These are phyloP conservation scores for Athelia sp. DNA, from an alignment of 1,284 basidiomycete species.

Conservation along the genomic window DNA sequence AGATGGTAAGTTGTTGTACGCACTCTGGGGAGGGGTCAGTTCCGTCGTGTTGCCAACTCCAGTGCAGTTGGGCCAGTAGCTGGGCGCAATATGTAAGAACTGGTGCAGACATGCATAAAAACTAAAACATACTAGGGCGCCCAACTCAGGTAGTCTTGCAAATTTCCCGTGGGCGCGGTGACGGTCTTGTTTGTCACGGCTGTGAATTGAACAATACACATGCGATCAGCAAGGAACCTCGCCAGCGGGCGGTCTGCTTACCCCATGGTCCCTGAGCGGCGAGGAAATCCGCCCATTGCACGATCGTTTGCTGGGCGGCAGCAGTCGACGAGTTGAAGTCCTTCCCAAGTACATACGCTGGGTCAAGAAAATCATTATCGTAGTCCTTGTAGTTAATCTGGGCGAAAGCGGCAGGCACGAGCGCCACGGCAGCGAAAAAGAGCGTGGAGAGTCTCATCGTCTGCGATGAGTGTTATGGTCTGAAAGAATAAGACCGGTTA, in stretches of 20 bases:
- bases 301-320: constrained; percentile 37
- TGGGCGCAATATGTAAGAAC: constrained; percentile 16
- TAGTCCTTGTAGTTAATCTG: constrained; percentile 22
- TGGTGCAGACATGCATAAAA: background rate
- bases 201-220: constrained; percentile 12
- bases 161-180: constrained; percentile 36
- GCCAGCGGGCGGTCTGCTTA: constrained; percentile 26
- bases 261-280: constrained; percentile 50
- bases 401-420: background rate
- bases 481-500: too few relatives aligned
- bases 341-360: constrained; percentile 38
- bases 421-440: background rate
- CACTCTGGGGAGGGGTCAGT: constrained; percentile 39
- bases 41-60: constrained; percentile 39
- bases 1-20: constrained; percentile 6
- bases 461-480: too few relatives aligned
- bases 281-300: constrained; percentile 37
- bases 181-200: constrained; percentile 35
- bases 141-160: constrained; percentile 53
- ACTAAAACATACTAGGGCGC: constrained; percentile 40
- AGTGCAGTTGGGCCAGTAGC: constrained; percentile 59
- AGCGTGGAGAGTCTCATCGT: background rate
- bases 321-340: constrained; percentile 34
- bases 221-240: too few relatives aligned
- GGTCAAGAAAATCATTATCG: constrained; percentile 51